Base-by-base conservation (phyloP, 1,284 basidiomycete genomes). In the Kwoniella shivajii region DNA sequence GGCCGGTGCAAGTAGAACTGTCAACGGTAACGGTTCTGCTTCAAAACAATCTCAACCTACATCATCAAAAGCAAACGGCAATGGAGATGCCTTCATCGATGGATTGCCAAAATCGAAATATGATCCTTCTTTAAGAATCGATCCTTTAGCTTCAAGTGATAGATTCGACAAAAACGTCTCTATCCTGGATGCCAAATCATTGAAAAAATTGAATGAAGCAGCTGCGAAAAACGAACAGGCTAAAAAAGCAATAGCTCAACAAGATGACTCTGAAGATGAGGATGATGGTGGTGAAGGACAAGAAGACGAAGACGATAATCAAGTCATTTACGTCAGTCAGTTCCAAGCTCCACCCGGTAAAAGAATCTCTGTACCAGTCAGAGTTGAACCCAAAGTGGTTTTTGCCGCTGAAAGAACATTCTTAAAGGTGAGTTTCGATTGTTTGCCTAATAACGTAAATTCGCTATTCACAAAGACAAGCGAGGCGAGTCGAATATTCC, bases 351-450 rank as follows among this genome's bases (percentile, higher is more conserved):
- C 89, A 1, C 80, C 84, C 43, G 95, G 95, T 18, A 98, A 97
- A 81, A 84, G 85, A 63, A 93, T 99, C 57, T 85, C 92, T 1
- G 85, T 99, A 1, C 94, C 95, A 33, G 88, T 99, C 31, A 85
- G 95, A 50, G 85, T 99, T 55, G 95, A 99, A 79, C 95, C 95
- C 34, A 99, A 99, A 80, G 75, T 78, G 41, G 96, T 96, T 74
- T 99, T 98, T 75, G 95, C 95, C 3, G 90, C 90, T 44, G 95
- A 93, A 87, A 64, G 77, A 34, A 79, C 77, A 1, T 79, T 79
- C 69, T 61, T 78, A 48, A 90, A 88, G 63, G 71, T 71, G 44
- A 56, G 65, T 58, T 20, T 6, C 27, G 20, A 20, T n/a, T n/a
- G n/a, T n/a, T n/a, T n/a, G n/a, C n/a, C n/a, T n/a, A n/a, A n/a